Conservation (phyloP, 2,329 filamentous ascomycete species). For the Sclerotinia borealis region DNA sequence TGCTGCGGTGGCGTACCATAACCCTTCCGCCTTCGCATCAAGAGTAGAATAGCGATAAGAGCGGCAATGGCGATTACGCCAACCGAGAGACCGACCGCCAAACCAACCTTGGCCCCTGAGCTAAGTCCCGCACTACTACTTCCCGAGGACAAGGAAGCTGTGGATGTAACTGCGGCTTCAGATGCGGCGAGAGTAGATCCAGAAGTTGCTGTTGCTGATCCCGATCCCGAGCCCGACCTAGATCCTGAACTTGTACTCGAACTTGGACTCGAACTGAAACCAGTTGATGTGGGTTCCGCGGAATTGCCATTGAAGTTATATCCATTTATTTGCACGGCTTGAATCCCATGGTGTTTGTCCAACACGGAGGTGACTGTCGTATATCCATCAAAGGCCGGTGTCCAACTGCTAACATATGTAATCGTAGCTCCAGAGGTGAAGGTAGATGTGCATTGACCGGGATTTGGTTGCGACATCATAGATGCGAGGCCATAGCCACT, state of each 20-base stretch:
- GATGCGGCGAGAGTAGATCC: background rate
- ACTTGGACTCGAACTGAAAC: background rate
- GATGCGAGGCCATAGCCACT: background rate
- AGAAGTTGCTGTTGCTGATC: background rate
- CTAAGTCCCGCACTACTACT: background rate
- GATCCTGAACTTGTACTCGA: background rate
- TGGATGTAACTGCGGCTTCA: background rate
- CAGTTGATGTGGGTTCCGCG: background rate
- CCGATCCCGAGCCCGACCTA: background rate
- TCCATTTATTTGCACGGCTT: slow-evolving; percentile 6
- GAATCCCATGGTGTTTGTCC: background rate
- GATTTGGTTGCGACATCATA: background rate
- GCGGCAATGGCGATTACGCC: background rate
- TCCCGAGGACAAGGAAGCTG: background rate
- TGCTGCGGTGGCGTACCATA: background rate
- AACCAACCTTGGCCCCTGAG: background rate
- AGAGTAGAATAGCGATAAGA: background rate
- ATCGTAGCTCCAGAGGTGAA: background rate
- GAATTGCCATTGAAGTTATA: slow-evolving; percentile 9
- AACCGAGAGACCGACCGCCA: background rate
- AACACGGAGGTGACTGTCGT: background rate
- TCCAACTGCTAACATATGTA: background rate
- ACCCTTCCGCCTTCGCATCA: background rate
- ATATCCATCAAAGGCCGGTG: background rate
- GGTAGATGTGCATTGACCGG: background rate